A percentile compares a stretch with the other conserved stretches of the same genome.
These are phyloP conservation scores for Thelonectria discophora DNA, from an alignment of 2,329 filamentous ascomycete species.

Conservation along the genomic window DNA sequence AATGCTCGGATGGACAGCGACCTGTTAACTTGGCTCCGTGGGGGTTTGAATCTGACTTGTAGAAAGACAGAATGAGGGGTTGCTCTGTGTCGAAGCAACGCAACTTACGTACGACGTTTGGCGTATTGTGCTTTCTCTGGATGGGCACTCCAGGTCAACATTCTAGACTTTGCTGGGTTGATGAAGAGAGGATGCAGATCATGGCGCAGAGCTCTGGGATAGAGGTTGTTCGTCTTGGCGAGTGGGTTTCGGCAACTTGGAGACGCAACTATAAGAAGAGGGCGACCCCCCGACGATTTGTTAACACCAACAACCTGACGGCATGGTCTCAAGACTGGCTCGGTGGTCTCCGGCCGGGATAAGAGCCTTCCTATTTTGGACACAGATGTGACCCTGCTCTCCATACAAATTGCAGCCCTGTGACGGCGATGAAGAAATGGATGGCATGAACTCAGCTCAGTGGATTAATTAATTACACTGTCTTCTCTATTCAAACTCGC, in stretches of 20 bases:
- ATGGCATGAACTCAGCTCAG: neutral
- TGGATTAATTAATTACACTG: too few species aligned
- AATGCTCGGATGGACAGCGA: constrained; percentile 4
- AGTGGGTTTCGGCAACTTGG: neutral
- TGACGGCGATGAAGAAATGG: neutral
- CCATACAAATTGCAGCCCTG: neutral
- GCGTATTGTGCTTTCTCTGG: neutral
- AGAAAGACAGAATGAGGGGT: neutral
- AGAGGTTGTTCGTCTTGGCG: constrained; percentile 8
- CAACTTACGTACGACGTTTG: neutral
- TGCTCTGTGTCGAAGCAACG: neutral
- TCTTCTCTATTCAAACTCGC: neutral
- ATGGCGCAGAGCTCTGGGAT: neutral
- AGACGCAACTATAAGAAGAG: constrained; percentile 11
- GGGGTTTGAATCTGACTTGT: neutral
- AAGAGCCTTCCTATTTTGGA: constrained; percentile 1
- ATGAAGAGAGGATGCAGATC: neutral
- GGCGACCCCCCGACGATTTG: neutral
- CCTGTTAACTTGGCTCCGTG: neutral
- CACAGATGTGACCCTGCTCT: neutral
- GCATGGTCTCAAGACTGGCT: neutral
- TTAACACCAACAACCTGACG: neutral
- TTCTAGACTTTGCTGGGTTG: neutral
- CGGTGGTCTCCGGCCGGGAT: neutral
- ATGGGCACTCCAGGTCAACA: neutral